Evolutionary conservation across 1,284 basidiomycete genomes (phyloP).

Genomic region (Papiliotrema flavescens): DNA sequence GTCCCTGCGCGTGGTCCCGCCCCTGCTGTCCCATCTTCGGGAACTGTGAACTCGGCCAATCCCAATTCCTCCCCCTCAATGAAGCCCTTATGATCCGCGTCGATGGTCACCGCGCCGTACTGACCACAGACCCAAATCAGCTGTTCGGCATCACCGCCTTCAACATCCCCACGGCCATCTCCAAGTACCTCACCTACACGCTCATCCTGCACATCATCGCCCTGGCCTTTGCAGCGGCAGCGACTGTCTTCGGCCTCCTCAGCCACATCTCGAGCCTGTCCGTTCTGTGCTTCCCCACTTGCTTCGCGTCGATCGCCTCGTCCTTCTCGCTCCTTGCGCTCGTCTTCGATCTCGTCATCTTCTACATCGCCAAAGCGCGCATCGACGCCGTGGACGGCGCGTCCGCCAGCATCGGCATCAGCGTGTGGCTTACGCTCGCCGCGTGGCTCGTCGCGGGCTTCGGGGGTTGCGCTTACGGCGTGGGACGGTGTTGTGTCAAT

Average conservation of each 20-base stretch:
- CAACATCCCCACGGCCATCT: constrained; percentile 62
- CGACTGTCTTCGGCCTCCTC: constrained; percentile 72
- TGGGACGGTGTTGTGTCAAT: constrained; percentile 73
- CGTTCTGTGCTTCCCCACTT: constrained; percentile 78
- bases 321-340: constrained; percentile 70
- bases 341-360: constrained; percentile 79
- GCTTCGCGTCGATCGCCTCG: constrained; percentile 69
- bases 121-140: constrained; percentile 66
- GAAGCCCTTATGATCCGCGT: no score
- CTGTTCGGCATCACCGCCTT: constrained; percentile 65
- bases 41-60: no score
- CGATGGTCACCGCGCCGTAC: no score
- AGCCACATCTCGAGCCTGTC: constrained; percentile 80
- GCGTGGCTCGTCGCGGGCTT: constrained; percentile 79
- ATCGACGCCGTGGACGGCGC: constrained; percentile 67
- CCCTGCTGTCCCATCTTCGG: no score
- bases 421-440: constrained; percentile 78
- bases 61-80: no score
- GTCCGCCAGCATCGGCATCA: constrained; percentile 68
- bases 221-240: constrained; percentile 64
- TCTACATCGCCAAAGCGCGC: constrained; percentile 74
- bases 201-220: constrained; percentile 84
- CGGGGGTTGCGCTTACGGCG: constrained; percentile 74
- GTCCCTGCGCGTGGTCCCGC: no score
- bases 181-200: constrained; percentile 86